Evolutionary conservation across 1,139 yeast species (phyloP), one percentile per base, ranked within the genome.

Genomic region (Sugiyamaella neomexicana): DNA sequence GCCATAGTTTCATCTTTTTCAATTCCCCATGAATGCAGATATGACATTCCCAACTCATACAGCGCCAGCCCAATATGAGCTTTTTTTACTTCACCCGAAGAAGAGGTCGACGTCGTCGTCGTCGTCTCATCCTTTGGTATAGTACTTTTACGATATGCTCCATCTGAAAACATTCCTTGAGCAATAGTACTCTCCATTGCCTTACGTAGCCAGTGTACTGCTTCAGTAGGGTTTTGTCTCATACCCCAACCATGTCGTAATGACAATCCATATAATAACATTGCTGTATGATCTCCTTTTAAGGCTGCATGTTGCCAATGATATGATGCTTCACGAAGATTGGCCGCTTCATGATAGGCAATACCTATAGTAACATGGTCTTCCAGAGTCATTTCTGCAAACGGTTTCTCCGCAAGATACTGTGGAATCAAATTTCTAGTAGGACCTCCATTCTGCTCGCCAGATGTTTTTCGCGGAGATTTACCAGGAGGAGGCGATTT

Each of bases 191-290:
- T 72, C 20, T 76, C 77, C 60, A 68, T 68, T 0, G 84, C 82
- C 53, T 67, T 69, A 59, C 81, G 77, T 4, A 88, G 73, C 88
- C 90, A 86, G 56, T 75, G 72, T 44, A 85, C 74, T 1, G 90
- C 81, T 53, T 78, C 80, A 12, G 72, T 65, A 46, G 81, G 79
- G 65, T 85, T 85, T 56, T 77, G 79, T 29, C 81, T 76, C 13
- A 85, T 82, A 0, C 95, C 95, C 70, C 83, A 83, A 0, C 95
- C 95, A 55, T 79, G 75, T 54, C 86, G 74, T 32, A 87, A 70
- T 0, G 93, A 86, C 61, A 85, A 70, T 0, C 91, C 89, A 66
- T 86, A 87, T 38, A 85, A 68, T 47, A 83, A 77, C 86, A 83
- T 86, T 1, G 93, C 95, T 44, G 84, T 81, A 60, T 76, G 76